Base-by-base conservation (phyloP, 139 green algal species). In the Zygnema circumcarinatum region DNA sequence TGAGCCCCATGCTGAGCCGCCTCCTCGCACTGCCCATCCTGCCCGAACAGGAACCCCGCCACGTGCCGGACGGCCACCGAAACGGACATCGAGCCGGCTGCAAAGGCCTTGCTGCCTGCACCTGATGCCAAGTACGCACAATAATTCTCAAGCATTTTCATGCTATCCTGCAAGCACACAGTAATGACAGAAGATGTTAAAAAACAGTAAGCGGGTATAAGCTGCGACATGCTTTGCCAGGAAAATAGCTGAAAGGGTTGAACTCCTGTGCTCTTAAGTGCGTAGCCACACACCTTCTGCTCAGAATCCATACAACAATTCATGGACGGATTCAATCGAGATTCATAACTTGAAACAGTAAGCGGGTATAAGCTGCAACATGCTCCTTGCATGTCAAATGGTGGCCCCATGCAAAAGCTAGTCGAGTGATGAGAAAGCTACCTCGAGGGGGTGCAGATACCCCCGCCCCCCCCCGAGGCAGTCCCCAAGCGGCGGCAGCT, bases 371-470 rank as follows among this genome's bases (percentile, higher is more conserved):
- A 62, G n/a, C n/a, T n/a, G 47, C 47, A 62, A 62, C 47, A 25
- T 16, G 7, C 16, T 16, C 16, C 16, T 25, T 62, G 16, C 47
- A 62, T 25, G 47, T 62, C 47, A 62, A 62, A 62, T 62, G 16
- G 16, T 62, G 16, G 16, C 36, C 69, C 11, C 11, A 52, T 38
- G 7, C 16, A 41, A 78, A 39, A 7, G 3, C 16, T 16, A 52
- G 3, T 7, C 7, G 11, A 78, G 69, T 38, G 35, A 20, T 78
- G 52, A 36, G 11, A 83, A 11, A 81, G 7, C 7, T n/a, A 86
- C 79, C 79, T 86, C 36, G 33, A 33, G 7, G 38, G 52, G 33
- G 3, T 22, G 36, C 32, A 86, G 67, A 75, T 86, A 86, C 20
- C 3, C 52, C 7, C 2, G 20, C 39, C 20, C 20, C 3, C 3